Evolutionary conservation across 2,329 filamentous ascomycete genomes (phyloP), one percentile per base, ranked within the genome.

Genomic region (Pseudogymnoascus sp.): DNA sequence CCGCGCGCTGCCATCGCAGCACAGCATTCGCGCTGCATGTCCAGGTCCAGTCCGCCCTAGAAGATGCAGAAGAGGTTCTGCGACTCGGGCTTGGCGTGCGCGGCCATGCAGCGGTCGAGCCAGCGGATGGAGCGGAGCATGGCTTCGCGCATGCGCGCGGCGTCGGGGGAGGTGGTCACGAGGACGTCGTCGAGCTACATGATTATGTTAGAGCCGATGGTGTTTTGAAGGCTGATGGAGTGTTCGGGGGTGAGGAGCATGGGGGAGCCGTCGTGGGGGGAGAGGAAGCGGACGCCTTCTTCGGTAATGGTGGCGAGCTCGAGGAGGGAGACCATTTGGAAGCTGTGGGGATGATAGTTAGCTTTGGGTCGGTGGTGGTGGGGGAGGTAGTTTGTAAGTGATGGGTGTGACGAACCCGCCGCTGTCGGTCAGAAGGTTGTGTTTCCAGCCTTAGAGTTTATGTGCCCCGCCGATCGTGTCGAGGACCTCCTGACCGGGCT

Each of bases 161-260:
- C 80, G 75, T 99, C 94, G 0, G 93, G 93, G 0, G 92, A 97
- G 0, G 94, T 99, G 0, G 94, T 97, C 33, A 92, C 93, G 61
- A 99, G 89, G 12, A 99, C 95, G 75, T 99, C 95, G 79, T 99
- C 94, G 3, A 99, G 86, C 77, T 99, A 94, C 95, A 99, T 99
- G 68, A 97, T 97, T 69, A 99, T 97, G 76, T 99, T 95, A 67
- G 91, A 96, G 67, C 94, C 94, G 71, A 99, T 99, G 62, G 89
- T 93, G 76, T 99, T 97, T 74, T 99, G 94, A 3, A 99, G 82
- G 11, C 87, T 88, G 70, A 99, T 97, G 0, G 94, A 97, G 78
- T 97, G 93, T 75, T 99, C 95, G 0, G 94, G 94, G 0, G 94
- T 99, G 56, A 99, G 85, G 10, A 99, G 86, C 94, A 99, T 97